Percentiles rank a stretch among this genome's conserved stretches.
Evolutionary conservation across 2,329 filamentous ascomycete species (phyloP).

Genomic region (Myriosclerotinia curreyana): DNA sequence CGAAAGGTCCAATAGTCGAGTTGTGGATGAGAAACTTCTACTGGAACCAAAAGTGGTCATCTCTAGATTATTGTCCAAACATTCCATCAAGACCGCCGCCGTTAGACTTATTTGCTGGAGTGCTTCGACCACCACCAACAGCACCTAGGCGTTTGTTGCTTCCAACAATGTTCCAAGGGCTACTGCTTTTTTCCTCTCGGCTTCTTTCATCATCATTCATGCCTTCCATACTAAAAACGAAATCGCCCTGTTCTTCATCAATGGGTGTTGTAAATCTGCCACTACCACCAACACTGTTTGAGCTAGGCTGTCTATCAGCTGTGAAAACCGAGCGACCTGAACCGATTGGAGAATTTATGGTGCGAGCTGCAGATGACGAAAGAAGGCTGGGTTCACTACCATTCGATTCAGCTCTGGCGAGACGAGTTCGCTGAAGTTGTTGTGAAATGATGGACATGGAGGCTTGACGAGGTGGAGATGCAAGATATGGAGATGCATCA

Average conservation of each 20-base stretch:
- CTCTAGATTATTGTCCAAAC: constrained; percentile 24
- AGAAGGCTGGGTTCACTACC: constrained; percentile 51
- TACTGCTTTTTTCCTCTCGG: constrained; percentile 38
- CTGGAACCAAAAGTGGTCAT: neutral
- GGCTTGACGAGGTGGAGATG: constrained; percentile 40
- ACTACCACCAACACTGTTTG: constrained; percentile 48
- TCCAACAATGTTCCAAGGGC: constrained; percentile 35
- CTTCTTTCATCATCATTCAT: constrained; percentile 60
- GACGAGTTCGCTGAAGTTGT: constrained; percentile 58
- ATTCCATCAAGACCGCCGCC: constrained; percentile 26
- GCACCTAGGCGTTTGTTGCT: constrained; percentile 30
- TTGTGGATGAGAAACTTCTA: neutral
- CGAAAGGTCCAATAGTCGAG: constrained; percentile 3
- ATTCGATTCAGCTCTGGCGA: constrained; percentile 45
- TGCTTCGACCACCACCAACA: constrained; percentile 28
- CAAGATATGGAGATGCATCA: constrained; percentile 37
- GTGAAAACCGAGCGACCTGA: constrained; percentile 42
- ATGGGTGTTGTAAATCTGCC: constrained; percentile 63
- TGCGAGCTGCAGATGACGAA: constrained; percentile 42
- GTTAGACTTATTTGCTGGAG: constrained; percentile 5
- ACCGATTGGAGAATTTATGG: constrained; percentile 43
- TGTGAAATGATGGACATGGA: constrained; percentile 58
- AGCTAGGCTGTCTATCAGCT: constrained; percentile 58
- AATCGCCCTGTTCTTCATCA: constrained; percentile 61
- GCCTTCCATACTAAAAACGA: constrained; percentile 64